Conservation (phyloP, 345 rosid species). For the Populus deltoides region DNA sequence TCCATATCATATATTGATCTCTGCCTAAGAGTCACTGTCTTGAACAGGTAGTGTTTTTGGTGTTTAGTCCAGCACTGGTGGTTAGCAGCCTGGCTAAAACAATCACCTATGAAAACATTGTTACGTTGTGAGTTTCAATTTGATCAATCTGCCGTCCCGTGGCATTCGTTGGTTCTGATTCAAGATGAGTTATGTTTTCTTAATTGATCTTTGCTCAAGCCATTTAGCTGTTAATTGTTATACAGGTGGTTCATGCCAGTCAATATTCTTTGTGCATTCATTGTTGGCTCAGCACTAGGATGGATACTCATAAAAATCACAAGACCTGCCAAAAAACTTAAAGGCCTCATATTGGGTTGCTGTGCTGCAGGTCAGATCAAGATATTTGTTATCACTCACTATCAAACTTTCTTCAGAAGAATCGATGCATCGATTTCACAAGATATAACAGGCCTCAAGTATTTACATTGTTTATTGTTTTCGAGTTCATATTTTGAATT, state of each 20-base stretch:
- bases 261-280: conserved; percentile 33
- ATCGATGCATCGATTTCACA: no score
- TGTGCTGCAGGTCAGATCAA: conserved; percentile 25
- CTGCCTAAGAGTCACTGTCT: no score
- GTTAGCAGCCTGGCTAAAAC: conserved; percentile 35
- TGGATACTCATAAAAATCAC: conserved; percentile 41
- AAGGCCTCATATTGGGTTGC: conserved; percentile 50
- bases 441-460: no score
- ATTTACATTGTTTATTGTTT: no score
- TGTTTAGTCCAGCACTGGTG: conserved; percentile 40
- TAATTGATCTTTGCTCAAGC: no score
- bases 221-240: no score
- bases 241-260: conserved; percentile 59
- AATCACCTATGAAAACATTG: conserved; percentile 34
- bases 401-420: no score
- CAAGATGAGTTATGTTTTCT: no score
- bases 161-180: background rate
- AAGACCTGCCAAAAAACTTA: conserved; percentile 34
- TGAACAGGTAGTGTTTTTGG: conserved; percentile 35
- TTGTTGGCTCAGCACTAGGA: conserved; percentile 36
- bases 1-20: no score
- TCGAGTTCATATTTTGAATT: no score
- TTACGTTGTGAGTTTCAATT: conserved; percentile 22
- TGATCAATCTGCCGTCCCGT: background rate
- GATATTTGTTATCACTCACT: no score